Evolutionary conservation across 2,329 filamentous ascomycete genomes (phyloP).

Genomic region (Curvularia spicifera): DNA sequence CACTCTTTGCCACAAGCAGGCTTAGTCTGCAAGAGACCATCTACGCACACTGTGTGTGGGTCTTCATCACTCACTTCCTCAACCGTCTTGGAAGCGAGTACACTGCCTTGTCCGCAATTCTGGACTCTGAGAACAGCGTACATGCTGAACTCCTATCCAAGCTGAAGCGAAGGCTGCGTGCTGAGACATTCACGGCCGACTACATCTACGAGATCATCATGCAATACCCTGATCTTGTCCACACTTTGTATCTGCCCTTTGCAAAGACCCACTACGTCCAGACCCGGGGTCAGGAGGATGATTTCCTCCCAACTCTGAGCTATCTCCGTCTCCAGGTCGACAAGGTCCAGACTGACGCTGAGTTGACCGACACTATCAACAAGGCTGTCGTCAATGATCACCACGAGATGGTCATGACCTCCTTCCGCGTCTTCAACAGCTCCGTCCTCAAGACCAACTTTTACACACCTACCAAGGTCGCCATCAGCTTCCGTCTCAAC

Average conservation of each 20-base stretch:
- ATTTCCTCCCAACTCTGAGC: slow-evolving; percentile 73
- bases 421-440: slow-evolving; percentile 94
- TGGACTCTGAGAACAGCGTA: slow-evolving; percentile 80
- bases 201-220: slow-evolving; percentile 98
- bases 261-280: slow-evolving; percentile 83
- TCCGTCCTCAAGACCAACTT: slow-evolving; percentile 95
- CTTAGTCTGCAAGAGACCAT: slow-evolving; percentile 95
- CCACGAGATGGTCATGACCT: slow-evolving; percentile 96
- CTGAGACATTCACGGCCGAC: slow-evolving; percentile 96
- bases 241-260: slow-evolving; percentile 88
- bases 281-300: slow-evolving; percentile 67
- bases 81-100: slow-evolving; percentile 95
- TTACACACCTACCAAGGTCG: slow-evolving; percentile 98
- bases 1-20: slow-evolving; percentile 81
- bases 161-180: slow-evolving; percentile 92
- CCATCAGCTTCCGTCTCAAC: slow-evolving; percentile 92
- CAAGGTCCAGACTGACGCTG: slow-evolving; percentile 58
- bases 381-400: slow-evolving; percentile 74
- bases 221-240: slow-evolving; percentile 84
- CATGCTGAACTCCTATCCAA: slow-evolving; percentile 89
- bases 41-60: slow-evolving; percentile 96
- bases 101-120: slow-evolving; percentile 78
- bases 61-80: slow-evolving; percentile 97
- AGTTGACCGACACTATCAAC: slow-evolving; percentile 50
- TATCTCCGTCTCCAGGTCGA: slow-evolving; percentile 71